These are phyloP conservation scores for Nakataea oryzae DNA, from an alignment of 2,329 filamentous ascomycete genomes.

Conservation along the genomic window DNA sequence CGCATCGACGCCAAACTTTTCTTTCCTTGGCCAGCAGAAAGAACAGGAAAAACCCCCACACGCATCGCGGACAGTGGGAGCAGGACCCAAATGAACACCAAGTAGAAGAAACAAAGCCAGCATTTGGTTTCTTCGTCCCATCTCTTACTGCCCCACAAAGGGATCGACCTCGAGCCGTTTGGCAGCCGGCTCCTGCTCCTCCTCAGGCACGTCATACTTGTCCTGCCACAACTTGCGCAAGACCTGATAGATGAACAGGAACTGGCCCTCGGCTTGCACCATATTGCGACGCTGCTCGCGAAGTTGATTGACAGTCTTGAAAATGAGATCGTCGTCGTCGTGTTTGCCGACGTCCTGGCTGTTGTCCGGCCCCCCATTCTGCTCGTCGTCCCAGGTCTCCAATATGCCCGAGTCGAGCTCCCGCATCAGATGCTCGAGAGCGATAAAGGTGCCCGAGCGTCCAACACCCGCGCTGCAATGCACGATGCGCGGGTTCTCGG, in stretches of 20 bases:
- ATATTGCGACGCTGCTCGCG: conserved; percentile 86
- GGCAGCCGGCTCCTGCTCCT: conserved; percentile 32
- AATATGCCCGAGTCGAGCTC: conserved; percentile 71
- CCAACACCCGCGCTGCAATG: conserved; percentile 91
- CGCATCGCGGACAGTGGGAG: neutral
- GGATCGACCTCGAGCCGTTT: conserved; percentile 44
- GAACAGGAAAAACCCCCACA: neutral
- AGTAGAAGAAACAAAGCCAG: neutral
- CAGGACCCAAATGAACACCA: neutral
- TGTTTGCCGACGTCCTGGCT: conserved; percentile 3
- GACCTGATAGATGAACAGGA: conserved; percentile 80
- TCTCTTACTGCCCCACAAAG: conserved; percentile 20
- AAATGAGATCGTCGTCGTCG: conserved; percentile 33
- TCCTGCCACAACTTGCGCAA: conserved; percentile 65
- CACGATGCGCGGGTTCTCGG: conserved; percentile 65
- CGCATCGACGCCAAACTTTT: too few relatives aligned
- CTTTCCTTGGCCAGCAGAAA: too few relatives aligned
- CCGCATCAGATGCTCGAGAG: conserved; percentile 80
- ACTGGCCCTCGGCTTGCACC: conserved; percentile 85
- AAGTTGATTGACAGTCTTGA: conserved; percentile 67
- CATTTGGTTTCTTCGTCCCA: neutral
- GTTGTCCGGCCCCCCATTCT: conserved; percentile 27
- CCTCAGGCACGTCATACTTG: conserved; percentile 36
- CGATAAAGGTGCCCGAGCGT: conserved; percentile 89
- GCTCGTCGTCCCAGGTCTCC: conserved; percentile 27